phyloP scores from a whole-genome alignment of 1,139 yeast species.

The Scheffersomyces quercinus region DNA sequence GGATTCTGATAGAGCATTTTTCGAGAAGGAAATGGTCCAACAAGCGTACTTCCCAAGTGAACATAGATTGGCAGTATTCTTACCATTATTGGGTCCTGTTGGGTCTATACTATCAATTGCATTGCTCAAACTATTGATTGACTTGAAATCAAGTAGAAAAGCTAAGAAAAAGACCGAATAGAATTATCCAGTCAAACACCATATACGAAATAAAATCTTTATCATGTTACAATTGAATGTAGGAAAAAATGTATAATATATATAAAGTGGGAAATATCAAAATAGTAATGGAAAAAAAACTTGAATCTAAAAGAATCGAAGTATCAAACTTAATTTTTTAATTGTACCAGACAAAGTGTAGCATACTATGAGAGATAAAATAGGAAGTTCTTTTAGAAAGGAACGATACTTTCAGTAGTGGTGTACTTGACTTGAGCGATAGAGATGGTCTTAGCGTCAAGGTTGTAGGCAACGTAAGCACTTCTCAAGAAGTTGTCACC shows the following conservation, averaged over 20 bases:
- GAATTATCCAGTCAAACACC: too few species aligned
- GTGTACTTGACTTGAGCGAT: constrained; percentile 26
- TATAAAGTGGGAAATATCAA: background rate
- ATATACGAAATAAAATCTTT: too few species aligned
- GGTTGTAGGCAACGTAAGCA: constrained; percentile 30
- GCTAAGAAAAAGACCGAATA: background rate
- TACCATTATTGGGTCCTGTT: constrained; percentile 87
- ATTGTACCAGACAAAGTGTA: background rate
- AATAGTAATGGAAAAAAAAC: too few species aligned
- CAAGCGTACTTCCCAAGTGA: constrained; percentile 94
- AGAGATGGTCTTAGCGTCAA: constrained; percentile 25
- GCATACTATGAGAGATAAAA: too few species aligned
- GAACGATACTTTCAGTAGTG: constrained; percentile 3
- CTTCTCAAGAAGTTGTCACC: constrained; percentile 34
- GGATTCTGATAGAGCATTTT: constrained; percentile 75
- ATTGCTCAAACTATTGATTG: constrained; percentile 33
- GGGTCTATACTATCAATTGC: constrained; percentile 69
- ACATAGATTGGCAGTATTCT: constrained; percentile 88
- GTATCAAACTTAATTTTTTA: too few species aligned
- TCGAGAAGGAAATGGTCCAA: constrained; percentile 92
- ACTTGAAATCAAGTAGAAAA: constrained; percentile 17
- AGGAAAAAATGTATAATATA: background rate
- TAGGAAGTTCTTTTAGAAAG: background rate
- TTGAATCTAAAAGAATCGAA: too few species aligned
- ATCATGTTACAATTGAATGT: background rate